A percentile compares a stretch with the other conserved stretches of the same genome.
Evolutionary conservation across 176 grass and related monocot genomes (phyloP).

Genomic region (Oryza glaberrima): DNA sequence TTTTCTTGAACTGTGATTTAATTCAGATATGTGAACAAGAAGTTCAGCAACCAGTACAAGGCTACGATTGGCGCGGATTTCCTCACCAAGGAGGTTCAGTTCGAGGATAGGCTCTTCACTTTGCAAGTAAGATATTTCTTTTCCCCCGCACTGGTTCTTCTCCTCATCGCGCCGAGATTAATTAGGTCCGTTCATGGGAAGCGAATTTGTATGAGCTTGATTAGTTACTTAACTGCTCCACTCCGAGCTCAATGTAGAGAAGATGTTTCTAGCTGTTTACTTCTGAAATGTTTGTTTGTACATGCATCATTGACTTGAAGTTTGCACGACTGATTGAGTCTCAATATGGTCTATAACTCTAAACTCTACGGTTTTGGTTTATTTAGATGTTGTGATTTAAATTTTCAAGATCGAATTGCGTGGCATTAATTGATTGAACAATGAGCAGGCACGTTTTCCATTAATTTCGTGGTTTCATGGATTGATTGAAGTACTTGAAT

Average conservation of each 20-base stretch:
- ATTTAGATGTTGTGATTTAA: neutral
- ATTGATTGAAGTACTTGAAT: neutral
- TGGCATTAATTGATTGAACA: neutral
- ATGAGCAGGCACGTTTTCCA: too few relatives aligned
- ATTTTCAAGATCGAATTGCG: neutral
- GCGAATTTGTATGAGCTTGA: neutral
- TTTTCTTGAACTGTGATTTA: constrained; percentile 57
- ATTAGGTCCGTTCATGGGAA: neutral
- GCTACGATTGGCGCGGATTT: constrained; percentile 98
- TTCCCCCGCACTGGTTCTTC: neutral
- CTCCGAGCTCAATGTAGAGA: too few relatives aligned
- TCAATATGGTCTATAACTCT: neutral
- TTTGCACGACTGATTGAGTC: neutral
- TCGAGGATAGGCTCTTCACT: constrained; percentile 89
- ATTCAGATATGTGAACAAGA: constrained; percentile 92
- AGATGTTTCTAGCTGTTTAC: neutral
- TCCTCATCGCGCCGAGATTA: neutral
- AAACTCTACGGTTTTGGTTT: neutral
- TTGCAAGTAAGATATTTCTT: constrained; percentile 60
- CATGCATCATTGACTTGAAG: neutral
- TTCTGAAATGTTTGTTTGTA: neutral
- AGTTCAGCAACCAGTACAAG: constrained; percentile 99
- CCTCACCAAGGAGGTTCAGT: constrained; percentile 96
- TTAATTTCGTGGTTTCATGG: neutral
- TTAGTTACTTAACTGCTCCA: neutral